Conservation (phyloP, 2,329 filamentous ascomycete species). For the Amylocarpus encephaloides region DNA sequence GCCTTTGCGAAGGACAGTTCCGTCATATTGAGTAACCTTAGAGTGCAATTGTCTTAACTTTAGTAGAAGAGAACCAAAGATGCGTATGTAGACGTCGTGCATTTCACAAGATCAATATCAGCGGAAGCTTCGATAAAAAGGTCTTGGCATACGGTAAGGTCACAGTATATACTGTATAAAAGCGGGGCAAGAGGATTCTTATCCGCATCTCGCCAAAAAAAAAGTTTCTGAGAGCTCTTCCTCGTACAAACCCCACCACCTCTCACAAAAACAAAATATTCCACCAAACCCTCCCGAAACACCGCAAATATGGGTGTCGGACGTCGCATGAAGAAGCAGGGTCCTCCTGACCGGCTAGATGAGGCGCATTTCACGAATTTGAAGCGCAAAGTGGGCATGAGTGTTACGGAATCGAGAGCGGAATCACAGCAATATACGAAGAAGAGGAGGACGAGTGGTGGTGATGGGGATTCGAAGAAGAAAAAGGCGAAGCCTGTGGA, state of each 20-base stretch:
- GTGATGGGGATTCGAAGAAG: conserved; percentile 40
- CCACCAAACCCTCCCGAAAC: neutral
- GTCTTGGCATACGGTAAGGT: conserved; percentile 1
- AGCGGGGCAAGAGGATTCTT: conserved; percentile 19
- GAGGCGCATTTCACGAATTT: conserved; percentile 70
- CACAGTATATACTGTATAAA: neutral
- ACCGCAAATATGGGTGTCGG: conserved; percentile 69
- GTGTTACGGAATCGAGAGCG: conserved; percentile 49
- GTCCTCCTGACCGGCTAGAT: conserved; percentile 73
- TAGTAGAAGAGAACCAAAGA: neutral
- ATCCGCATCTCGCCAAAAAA: conserved; percentile 10
- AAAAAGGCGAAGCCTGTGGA: conserved; percentile 38
- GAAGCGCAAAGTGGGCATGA: conserved; percentile 78
- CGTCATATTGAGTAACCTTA: conserved; percentile 58
- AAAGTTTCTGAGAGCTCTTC: conserved; percentile 7
- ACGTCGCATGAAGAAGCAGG: conserved; percentile 95
- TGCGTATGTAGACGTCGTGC: neutral
- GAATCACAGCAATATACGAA: conserved; percentile 40
- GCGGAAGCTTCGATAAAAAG: no score
- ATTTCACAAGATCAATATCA: neutral
- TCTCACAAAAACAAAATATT: neutral
- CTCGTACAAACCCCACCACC: neutral
- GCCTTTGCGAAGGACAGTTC: conserved; percentile 79
- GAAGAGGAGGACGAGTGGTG: conserved; percentile 57
- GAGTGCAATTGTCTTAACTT: neutral